Evolutionary conservation across 1,139 yeast genomes (phyloP).

Genomic region (Saccharomycopsis crataegensis): DNA sequence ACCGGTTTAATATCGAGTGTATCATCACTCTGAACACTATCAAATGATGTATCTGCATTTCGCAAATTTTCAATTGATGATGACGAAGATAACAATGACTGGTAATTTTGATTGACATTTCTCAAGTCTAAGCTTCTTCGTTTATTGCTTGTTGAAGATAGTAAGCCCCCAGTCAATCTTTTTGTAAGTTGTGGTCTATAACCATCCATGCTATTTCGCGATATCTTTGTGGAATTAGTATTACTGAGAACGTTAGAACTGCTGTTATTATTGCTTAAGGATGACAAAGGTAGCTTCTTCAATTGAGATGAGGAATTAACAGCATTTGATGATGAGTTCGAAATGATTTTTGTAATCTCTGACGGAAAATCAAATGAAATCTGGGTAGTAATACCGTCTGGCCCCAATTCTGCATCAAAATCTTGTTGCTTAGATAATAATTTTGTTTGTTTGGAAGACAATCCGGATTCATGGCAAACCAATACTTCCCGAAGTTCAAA

Average conservation of each 20-base stretch:
- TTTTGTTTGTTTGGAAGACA: constrained; percentile 28
- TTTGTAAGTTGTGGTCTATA: constrained; percentile 9
- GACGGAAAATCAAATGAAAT: constrained; percentile 34
- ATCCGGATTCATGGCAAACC: constrained; percentile 33
- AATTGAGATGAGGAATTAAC: constrained; percentile 4
- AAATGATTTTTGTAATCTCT: constrained; percentile 27
- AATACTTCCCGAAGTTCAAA: constrained; percentile 45
- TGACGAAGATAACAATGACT: neutral
- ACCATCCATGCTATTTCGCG: constrained; percentile 7
- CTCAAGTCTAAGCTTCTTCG: constrained; percentile 7
- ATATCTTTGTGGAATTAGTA: neutral
- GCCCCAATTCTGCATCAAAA: constrained; percentile 28
- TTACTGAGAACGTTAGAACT: neutral
- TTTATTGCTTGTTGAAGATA: neutral
- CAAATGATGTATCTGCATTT: neutral
- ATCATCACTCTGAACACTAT: neutral
- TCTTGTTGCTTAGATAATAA: constrained; percentile 24
- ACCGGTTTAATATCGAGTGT: neutral
- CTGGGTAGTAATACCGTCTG: constrained; percentile 30
- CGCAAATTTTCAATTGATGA: neutral
- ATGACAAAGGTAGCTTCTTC: constrained; percentile 10
- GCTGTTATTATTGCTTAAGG: neutral
- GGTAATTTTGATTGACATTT: no score
- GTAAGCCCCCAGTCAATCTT: constrained; percentile 6
- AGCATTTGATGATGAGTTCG: constrained; percentile 13